A percentile compares a stretch with the other conserved stretches of the same genome.
These are phyloP conservation scores for Lactarius hatsudake DNA, from an alignment of 768 basidiomycete genomes.

Conservation along the genomic window DNA sequence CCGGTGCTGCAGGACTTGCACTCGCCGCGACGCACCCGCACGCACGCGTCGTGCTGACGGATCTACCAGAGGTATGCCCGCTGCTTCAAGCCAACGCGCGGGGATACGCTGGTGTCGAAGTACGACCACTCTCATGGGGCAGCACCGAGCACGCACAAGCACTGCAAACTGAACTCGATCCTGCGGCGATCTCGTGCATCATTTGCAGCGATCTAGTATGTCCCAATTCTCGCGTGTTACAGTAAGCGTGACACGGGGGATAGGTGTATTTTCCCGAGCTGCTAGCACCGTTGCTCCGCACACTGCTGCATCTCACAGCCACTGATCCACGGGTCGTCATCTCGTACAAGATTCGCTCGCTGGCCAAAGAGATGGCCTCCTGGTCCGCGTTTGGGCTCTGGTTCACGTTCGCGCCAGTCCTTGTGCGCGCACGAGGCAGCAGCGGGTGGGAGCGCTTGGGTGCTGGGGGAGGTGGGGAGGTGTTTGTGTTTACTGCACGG, in stretches of 20 bases:
- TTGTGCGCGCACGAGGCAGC: conserved; percentile 32
- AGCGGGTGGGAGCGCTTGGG: conserved; percentile 29
- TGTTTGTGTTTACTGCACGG: conserved; percentile 60
- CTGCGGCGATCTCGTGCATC: conserved; percentile 54
- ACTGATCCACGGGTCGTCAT: conserved; percentile 47
- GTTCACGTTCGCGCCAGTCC: conserved; percentile 63
- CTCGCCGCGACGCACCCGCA: conserved; percentile 28
- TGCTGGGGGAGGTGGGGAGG: conserved; percentile 30
- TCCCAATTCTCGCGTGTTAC: conserved; percentile 22
- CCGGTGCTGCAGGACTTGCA: conserved; percentile 55
- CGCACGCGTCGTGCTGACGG: conserved; percentile 54
- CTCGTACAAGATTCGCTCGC: conserved; percentile 74
- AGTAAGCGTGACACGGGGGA: conserved; percentile 11
- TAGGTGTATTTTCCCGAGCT: conserved; percentile 88
- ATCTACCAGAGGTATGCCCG: conserved; percentile 70
- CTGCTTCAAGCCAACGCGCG: conserved; percentile 44
- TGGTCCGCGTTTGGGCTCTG: conserved; percentile 80
- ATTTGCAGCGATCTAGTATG: conserved; percentile 78
- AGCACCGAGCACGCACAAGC: conserved; percentile 40
- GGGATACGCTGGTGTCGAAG: conserved; percentile 34
- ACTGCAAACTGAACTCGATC: conserved; percentile 42
- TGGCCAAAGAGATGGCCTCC: conserved; percentile 69
- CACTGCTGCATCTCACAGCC: conserved; percentile 66
- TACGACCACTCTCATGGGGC: conserved; percentile 74
- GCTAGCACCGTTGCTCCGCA: conserved; percentile 70